Percentiles rank a stretch among this genome's conserved stretches.
These are phyloP conservation scores for Decorospora gaudefroyi DNA, from an alignment of 2,329 filamentous ascomycete species.

Conservation along the genomic window DNA sequence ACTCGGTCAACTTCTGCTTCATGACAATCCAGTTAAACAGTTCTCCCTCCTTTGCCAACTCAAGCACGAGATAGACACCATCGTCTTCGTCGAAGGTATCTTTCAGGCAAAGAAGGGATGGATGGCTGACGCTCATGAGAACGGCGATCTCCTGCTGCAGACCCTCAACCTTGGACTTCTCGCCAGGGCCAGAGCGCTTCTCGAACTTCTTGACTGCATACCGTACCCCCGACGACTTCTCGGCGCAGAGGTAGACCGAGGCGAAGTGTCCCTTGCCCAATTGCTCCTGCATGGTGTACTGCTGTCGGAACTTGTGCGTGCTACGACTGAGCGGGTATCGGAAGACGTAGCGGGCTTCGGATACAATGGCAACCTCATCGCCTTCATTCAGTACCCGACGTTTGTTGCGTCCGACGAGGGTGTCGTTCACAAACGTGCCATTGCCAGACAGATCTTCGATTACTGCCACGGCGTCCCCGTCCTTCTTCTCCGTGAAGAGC, in stretches of 20 bases:
- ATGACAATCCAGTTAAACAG: slow-evolving; percentile 93
- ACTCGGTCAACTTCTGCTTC: slow-evolving; percentile 84
- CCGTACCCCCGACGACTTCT: slow-evolving; percentile 78
- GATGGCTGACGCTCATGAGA: slow-evolving; percentile 94
- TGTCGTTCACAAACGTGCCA: slow-evolving; percentile 94
- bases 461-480: slow-evolving; percentile 67
- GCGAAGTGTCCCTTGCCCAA: slow-evolving; percentile 96
- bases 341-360: slow-evolving; percentile 87
- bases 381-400: slow-evolving; percentile 83
- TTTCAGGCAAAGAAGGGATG: slow-evolving; percentile 88
- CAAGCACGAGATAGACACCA: slow-evolving; percentile 87
- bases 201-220: slow-evolving; percentile 96
- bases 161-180: slow-evolving; percentile 80
- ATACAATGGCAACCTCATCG: slow-evolving; percentile 86
- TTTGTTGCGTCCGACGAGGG: slow-evolving; percentile 88
- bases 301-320: slow-evolving; percentile 78
- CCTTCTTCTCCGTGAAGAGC: slow-evolving; percentile 65
- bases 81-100: slow-evolving; percentile 92
- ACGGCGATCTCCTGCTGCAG: slow-evolving; percentile 96
- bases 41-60: slow-evolving; percentile 89
- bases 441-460: slow-evolving; percentile 94
- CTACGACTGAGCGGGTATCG: slow-evolving; percentile 67
- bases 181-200: slow-evolving; percentile 78
- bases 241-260: slow-evolving; percentile 87
- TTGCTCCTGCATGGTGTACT: slow-evolving; percentile 82